These are phyloP conservation scores for Ophiocordyceps camponoti-saundersi DNA, from an alignment of 2,329 filamentous ascomycete genomes.

Conservation along the genomic window DNA sequence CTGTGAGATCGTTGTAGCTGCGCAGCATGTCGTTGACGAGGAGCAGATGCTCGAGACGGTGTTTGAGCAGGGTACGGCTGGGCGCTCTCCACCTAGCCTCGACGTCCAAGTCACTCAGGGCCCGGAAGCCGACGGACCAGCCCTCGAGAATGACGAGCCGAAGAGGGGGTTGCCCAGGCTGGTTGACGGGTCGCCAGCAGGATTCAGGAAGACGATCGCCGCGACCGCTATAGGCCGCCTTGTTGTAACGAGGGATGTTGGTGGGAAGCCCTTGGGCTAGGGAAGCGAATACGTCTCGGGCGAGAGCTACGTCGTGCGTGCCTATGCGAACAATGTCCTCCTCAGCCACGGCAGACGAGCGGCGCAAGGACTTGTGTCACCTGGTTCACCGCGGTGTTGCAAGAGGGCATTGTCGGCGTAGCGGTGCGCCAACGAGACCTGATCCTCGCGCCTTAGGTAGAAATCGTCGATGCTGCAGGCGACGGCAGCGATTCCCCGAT, in stretches of 20 bases:
- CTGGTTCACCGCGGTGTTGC: constrained; percentile 69
- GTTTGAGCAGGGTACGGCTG: constrained; percentile 29
- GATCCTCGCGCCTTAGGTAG: constrained; percentile 58
- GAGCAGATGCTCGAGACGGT: constrained; percentile 30
- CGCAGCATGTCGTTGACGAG: constrained; percentile 30
- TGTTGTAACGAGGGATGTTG: constrained; percentile 62
- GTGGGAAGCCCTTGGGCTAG: constrained; percentile 36
- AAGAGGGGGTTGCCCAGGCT: constrained; percentile 27
- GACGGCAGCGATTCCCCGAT: constrained; percentile 42
- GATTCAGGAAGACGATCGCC: constrained; percentile 54
- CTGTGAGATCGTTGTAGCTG: constrained; percentile 30
- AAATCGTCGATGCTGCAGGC: constrained; percentile 81
- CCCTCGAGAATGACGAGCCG: constrained; percentile 70
- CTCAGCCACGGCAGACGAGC: neutral
- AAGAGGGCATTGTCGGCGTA: constrained; percentile 60
- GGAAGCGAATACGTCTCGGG: constrained; percentile 40
- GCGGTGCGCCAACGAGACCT: constrained; percentile 43
- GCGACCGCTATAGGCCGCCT: constrained; percentile 56
- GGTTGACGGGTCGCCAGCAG: constrained; percentile 44
- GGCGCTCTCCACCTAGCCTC: constrained; percentile 33
- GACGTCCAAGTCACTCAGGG: constrained; percentile 34
- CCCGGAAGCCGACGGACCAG: constrained; percentile 76
- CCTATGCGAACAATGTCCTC: constrained; percentile 7
- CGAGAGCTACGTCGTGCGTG: constrained; percentile 60
- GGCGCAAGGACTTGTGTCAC: constrained; percentile 11